Evolutionary conservation across 306 rosid genomes (phyloP), one percentile per base, ranked within the genome.

Genomic region (Pyrus betulifolia): DNA sequence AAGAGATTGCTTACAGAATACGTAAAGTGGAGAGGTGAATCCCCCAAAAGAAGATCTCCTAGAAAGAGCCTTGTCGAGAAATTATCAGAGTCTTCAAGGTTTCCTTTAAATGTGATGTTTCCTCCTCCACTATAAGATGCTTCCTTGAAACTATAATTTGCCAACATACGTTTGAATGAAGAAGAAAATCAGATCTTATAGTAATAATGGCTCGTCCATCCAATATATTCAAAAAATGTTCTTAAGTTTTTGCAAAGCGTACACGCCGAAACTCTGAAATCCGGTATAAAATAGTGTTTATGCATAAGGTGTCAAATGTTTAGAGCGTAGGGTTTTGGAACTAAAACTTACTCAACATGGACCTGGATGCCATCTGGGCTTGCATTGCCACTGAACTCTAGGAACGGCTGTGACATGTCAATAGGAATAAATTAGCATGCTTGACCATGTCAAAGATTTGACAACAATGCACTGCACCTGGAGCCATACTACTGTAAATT

Each of bases 41-140:
- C 84, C 62, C 79, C 89, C 84, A 92, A 76, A 78, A 68, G 87
- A 83, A 95, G 75, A 76, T 88, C 90, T 84, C 88, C 97, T 40
- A 59, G 84, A 78, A 95, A 86, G 70, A 95, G 90, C 78, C 83
- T 89, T 28, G 66, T 84, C 76, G 79, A 82, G 59, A 88, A 80
- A 78, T 78, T 65, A 55, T 78, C 65, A 72, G 74, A 5, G 64
- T 67, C 81, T 70, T 83, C 74, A 38, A 95, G 93, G 61, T 84
- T 84, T 82, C 99, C 99, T 85, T 83, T 86, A 74, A 95, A 88
- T 60, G 83, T 86, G 77, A 95, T 67, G 87, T 85, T 92, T 62
- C 92, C 94, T 57, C 99, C 99, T 73, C 99, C 99, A 71, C 88
- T 84, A 75, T 87, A 90, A 70, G 92, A 89, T 76, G 91, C 78